phyloP scores from a whole-genome alignment of 192 early-diverging fungal genomes.

The Diversispora eburnea region DNA sequence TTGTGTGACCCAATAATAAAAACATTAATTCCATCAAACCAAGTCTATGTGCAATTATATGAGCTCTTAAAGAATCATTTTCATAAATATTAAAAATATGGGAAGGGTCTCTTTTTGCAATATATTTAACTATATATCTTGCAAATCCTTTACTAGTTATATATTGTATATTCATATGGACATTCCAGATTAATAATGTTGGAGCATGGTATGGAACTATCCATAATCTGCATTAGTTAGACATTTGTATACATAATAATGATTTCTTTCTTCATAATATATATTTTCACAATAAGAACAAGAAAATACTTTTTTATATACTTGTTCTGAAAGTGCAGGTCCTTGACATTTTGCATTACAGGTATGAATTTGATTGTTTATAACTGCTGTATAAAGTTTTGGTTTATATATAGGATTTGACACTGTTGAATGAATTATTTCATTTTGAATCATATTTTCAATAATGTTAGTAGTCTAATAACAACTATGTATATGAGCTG shows the following conservation, averaged over 20 bases:
- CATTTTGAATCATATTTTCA: not conserved
- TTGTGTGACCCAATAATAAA: not conserved
- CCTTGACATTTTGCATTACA: too few relatives aligned
- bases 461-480: not conserved
- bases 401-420: not conserved
- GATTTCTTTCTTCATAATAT: not conserved
- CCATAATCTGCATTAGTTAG: not conserved
- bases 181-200: not conserved
- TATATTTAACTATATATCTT: constrained; percentile 5
- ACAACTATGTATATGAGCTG: too few relatives aligned
- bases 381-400: too few relatives aligned
- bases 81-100: constrained; percentile 5
- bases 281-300: too few relatives aligned
- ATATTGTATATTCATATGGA: not conserved
- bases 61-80: not conserved
- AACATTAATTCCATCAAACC: not conserved
- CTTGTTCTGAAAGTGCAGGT: too few relatives aligned
- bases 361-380: too few relatives aligned
- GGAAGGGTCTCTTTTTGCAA: not conserved
- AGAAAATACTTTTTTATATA: too few relatives aligned
- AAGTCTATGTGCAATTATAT: constrained; percentile 2
- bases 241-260: not conserved
- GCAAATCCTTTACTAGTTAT: not conserved
- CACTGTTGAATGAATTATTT: not conserved
- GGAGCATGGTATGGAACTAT: not conserved